Base-by-base conservation (phyloP, 75 land plant genomes). In the Pinus albicaulis region DNA sequence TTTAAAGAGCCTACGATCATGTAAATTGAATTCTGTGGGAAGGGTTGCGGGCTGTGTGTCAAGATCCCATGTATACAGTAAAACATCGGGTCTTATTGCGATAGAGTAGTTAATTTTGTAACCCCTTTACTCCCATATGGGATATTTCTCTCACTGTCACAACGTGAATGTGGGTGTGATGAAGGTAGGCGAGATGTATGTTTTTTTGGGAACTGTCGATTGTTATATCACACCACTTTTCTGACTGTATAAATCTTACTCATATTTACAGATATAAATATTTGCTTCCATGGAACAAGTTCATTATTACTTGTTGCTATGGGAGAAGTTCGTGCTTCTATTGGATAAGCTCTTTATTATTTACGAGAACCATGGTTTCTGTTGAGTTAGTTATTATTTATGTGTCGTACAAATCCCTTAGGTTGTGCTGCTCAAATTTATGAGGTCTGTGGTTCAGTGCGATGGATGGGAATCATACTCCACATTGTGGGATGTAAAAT, bases 161-260 rank as follows among this genome's bases (percentile, higher is more conserved):
- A 68, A 68, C 71, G 28, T 66, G 52, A 68, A 14, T 31, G 71
- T 31, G 20, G 52, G 38, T 15, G 68, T 31, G 68, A 64, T 64
- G 68, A 64, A 0, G 68, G 38, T 64, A 28, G 20, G 7, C 15
- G 34, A 31, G 25, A 31, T 31, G 6, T 31, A 16, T 28, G 31
- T 28, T 7, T 44, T 64, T 63, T 31, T 64, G 68, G 68, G 20
- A 64, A 64, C 68, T 16, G 34, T 16, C 38, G 0, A 16, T 64
- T 31, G 38, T 16, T 28, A 16, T 64, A 28, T 31, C 36, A 64
- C 1, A 63, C 53, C 11, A 64, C 6, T 31, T 31, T 64, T 64
- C 68, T 64, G 16, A 10, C 12, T 64, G 68, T 64, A 64, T 64
- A 31, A 31, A 31, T 64, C 17, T 64, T 16, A 14, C 34, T 64